Evolutionary conservation across 257 asterid species (phyloP).

Genomic region (Avicennia marina): DNA sequence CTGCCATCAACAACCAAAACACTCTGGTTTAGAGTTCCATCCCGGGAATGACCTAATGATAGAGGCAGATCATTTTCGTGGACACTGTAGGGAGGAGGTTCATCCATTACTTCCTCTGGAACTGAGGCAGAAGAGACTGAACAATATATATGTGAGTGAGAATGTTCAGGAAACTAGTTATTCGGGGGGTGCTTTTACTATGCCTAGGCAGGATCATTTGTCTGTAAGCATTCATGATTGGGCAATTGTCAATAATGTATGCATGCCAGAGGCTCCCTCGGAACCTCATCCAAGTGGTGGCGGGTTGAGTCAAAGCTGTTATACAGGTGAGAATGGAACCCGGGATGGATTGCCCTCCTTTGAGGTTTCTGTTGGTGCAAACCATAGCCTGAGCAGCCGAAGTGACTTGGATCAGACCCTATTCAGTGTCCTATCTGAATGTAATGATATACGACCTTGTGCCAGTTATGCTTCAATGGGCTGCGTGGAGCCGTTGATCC

Average conservation of each 20-base stretch:
- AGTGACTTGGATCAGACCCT: slow-evolving; percentile 64
- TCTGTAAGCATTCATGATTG: slow-evolving; percentile 47
- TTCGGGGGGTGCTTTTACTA: slow-evolving; percentile 47
- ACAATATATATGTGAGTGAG: slow-evolving; percentile 48
- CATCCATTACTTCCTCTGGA: slow-evolving; percentile 47
- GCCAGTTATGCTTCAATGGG: slow-evolving; percentile 39
- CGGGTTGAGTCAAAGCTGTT: slow-evolving; percentile 54
- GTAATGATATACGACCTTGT: slow-evolving; percentile 48
- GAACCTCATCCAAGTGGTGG: slow-evolving; percentile 46
- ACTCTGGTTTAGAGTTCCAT: slow-evolving; percentile 46
- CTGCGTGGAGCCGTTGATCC: slow-evolving; percentile 36
- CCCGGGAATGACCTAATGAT: slow-evolving; percentile 39
- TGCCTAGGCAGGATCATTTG: slow-evolving; percentile 44
- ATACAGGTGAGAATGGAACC: slow-evolving; percentile 37
- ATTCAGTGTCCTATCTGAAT: slow-evolving; percentile 76
- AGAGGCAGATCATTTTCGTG: slow-evolving; percentile 51
- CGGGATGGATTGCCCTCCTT: slow-evolving; percentile 59
- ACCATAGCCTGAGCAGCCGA: slow-evolving; percentile 38
- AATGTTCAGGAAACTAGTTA: slow-evolving; percentile 43
- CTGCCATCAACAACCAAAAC: slow-evolving; percentile 53
- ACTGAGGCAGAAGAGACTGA: slow-evolving; percentile 55
- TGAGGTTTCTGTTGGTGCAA: slow-evolving; percentile 36
- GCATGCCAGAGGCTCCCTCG: slow-evolving; percentile 41
- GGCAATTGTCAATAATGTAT: slow-evolving; percentile 34
- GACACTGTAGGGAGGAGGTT: slow-evolving; percentile 48